Evolutionary conservation across 805 yeast genomes (phyloP).

Genomic region (Candida michaelii): DNA sequence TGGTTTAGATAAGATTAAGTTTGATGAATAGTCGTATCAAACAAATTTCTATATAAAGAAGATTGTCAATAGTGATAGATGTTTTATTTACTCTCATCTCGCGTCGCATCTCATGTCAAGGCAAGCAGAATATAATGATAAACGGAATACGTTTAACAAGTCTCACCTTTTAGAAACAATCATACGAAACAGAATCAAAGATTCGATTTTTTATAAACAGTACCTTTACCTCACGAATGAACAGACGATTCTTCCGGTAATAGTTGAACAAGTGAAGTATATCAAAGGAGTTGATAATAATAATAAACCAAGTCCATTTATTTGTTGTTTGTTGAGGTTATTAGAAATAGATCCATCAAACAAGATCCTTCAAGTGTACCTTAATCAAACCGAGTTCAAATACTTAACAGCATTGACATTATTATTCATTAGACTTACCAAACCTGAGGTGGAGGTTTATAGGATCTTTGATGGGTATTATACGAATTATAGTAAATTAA

Average conservation of each 20-base stretch:
- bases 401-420: slow-evolving; percentile 71
- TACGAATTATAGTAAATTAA: slow-evolving; percentile 68
- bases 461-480: slow-evolving; percentile 52
- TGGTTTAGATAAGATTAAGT: slow-evolving; percentile 34
- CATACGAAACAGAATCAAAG: slow-evolving; percentile 41
- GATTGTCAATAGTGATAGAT: not conserved
- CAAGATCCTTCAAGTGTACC: slow-evolving; percentile 54
- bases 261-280: slow-evolving; percentile 34
- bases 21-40: slow-evolving; percentile 32
- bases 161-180: slow-evolving; percentile 42
- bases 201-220: slow-evolving; percentile 44
- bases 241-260: slow-evolving; percentile 35
- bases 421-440: slow-evolving; percentile 57
- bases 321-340: slow-evolving; percentile 74
- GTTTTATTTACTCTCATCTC: not conserved
- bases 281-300: slow-evolving; percentile 60
- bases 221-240: slow-evolving; percentile 41
- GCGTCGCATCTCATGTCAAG: not conserved
- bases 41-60: too few relatives aligned
- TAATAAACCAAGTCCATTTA: slow-evolving; percentile 66
- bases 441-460: slow-evolving; percentile 40
- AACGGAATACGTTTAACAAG: slow-evolving; percentile 25
- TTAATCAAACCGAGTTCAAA: slow-evolving; percentile 65
- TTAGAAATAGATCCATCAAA: slow-evolving; percentile 70
- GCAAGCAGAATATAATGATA: slow-evolving; percentile 22